These are phyloP conservation scores for Celoporthe dispersa DNA, from an alignment of 2,329 filamentous ascomycete species.

Conservation along the genomic window DNA sequence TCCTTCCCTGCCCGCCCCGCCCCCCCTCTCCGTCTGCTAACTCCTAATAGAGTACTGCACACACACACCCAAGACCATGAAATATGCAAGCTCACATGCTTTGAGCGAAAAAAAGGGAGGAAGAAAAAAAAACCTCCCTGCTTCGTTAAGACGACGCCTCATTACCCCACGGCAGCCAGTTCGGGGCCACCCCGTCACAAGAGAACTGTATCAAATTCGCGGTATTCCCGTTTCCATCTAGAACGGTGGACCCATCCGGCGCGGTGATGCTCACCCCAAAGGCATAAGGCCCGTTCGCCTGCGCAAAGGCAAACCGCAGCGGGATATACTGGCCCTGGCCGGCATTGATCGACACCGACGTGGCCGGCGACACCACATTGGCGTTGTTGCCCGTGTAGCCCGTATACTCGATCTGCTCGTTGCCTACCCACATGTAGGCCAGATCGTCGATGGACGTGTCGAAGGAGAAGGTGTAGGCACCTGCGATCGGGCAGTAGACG, in stretches of 20 bases:
- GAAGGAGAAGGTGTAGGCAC: neutral
- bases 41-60: neutral
- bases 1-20: too few relatives aligned
- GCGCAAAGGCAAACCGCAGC: slow-evolving; percentile 2
- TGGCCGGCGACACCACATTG: neutral
- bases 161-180: neutral
- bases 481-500: neutral
- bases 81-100: neutral
- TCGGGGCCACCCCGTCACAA: neutral
- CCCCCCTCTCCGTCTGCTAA: neutral
- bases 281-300: neutral
- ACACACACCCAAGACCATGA: neutral
- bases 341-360: neutral
- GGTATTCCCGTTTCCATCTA: neutral
- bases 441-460: neutral
- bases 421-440: slow-evolving; percentile 2
- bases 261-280: slow-evolving; percentile 1
- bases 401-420: neutral
- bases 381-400: neutral
- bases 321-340: slow-evolving; percentile 14
- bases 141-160: neutral
- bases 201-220: slow-evolving; percentile 1
- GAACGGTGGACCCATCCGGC: slow-evolving; percentile 1
- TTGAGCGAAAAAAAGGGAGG: too few relatives aligned
- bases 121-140: neutral